phyloP scores from a whole-genome alignment of 2,329 filamentous ascomycete genomes.

The Monilinia aucupariae region DNA sequence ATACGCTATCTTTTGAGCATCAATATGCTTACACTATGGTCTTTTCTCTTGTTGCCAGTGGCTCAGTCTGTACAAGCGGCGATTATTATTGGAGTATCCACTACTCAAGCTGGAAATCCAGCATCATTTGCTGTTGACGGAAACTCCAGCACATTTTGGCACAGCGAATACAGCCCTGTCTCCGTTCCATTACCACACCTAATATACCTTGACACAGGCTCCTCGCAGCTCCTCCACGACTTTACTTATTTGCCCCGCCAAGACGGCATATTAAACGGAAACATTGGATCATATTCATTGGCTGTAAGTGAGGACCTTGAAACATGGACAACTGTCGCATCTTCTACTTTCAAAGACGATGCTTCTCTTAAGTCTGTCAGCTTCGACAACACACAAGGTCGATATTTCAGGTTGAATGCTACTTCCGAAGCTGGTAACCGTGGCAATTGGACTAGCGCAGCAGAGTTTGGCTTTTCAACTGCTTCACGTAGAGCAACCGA shows the following conservation, averaged over 20 bases:
- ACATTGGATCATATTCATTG: slow-evolving; percentile 34
- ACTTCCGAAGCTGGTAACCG: slow-evolving; percentile 23
- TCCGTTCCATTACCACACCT: slow-evolving; percentile 32
- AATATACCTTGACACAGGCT: slow-evolving; percentile 36
- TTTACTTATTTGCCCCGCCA: slow-evolving; percentile 35
- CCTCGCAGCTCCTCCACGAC: slow-evolving; percentile 31
- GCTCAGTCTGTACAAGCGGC: neutral
- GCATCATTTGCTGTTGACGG: slow-evolving; percentile 33
- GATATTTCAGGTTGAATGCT: slow-evolving; percentile 21
- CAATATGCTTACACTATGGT: neutral
- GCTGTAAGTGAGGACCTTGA: slow-evolving; percentile 33
- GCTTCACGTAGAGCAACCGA: slow-evolving; percentile 5
- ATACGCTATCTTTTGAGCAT: neutral
- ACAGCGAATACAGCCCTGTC: slow-evolving; percentile 31
- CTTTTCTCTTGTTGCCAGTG: neutral
- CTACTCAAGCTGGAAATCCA: neutral
- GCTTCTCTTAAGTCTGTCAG: slow-evolving; percentile 13
- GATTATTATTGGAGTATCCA: neutral
- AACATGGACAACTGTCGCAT: slow-evolving; percentile 32
- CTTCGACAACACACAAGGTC: slow-evolving; percentile 14
- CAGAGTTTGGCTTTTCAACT: slow-evolving; percentile 16
- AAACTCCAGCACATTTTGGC: slow-evolving; percentile 34
- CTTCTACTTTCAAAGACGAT: slow-evolving; percentile 26
- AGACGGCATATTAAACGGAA: slow-evolving; percentile 35
- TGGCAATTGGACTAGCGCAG: slow-evolving; percentile 20